Conservation (phyloP, 805 yeast species). For the Ogataea nitratoaversa region DNA sequence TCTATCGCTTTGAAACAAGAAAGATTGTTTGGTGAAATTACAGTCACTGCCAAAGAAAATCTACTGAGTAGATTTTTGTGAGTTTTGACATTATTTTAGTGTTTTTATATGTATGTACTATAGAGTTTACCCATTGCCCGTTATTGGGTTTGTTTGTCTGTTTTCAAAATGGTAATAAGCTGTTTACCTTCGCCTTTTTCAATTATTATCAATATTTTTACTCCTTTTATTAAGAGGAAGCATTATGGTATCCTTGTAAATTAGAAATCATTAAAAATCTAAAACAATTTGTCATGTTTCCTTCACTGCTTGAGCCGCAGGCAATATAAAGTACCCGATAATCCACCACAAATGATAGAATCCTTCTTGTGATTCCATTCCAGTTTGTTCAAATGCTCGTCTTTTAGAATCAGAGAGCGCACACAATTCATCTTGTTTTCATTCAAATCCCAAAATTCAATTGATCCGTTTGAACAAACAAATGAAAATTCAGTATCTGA, state of each 20-base stretch:
- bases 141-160: too few relatives aligned
- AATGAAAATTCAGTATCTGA: conserved; percentile 9
- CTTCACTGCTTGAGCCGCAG: neutral
- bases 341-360: conserved; percentile 20
- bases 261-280: too few relatives aligned
- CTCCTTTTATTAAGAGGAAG: too few relatives aligned
- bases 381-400: conserved; percentile 11
- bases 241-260: too few relatives aligned
- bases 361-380: conserved; percentile 11
- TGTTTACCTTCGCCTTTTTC: too few relatives aligned
- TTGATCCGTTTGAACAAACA: conserved; percentile 11
- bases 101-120: neutral
- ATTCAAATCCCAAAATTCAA: conserved; percentile 34
- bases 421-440: conserved; percentile 21
- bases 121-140: too few relatives aligned
- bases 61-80: conserved; percentile 18
- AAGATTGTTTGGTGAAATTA: conserved; percentile 55
- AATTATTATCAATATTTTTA: too few relatives aligned
- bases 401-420: conserved; percentile 26
- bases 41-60: conserved; percentile 30
- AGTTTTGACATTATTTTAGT: neutral
- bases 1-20: conserved; percentile 62
- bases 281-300: too few relatives aligned
- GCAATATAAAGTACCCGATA: conserved; percentile 19
- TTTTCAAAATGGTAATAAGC: too few relatives aligned